phyloP scores from a whole-genome alignment of 2,329 filamentous ascomycete species.

The Talaromyces sp. region DNA sequence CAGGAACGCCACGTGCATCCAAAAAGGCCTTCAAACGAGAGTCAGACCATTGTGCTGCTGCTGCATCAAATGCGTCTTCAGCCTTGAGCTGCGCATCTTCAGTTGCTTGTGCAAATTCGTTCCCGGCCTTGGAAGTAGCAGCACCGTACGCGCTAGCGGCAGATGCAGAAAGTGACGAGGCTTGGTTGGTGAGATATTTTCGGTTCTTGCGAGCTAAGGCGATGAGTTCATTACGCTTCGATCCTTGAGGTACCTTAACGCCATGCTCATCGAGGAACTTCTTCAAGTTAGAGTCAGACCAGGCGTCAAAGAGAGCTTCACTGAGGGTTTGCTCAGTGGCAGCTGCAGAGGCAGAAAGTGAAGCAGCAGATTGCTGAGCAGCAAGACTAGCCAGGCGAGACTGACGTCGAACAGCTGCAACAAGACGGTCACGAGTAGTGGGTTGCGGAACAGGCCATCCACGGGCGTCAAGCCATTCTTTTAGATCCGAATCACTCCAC shows the following conservation, averaged over 20 bases:
- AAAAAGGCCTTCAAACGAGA: constrained; percentile 75
- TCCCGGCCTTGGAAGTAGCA: constrained; percentile 71
- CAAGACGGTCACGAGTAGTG: constrained; percentile 76
- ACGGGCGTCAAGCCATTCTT: constrained; percentile 86
- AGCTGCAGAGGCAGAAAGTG: constrained; percentile 63
- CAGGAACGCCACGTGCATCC: constrained; percentile 71
- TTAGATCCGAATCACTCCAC: constrained; percentile 91
- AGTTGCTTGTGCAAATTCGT: constrained; percentile 73
- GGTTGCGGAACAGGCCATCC: constrained; percentile 85
- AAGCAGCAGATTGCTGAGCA: constrained; percentile 58
- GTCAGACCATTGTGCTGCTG: constrained; percentile 65
- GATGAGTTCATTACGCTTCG: constrained; percentile 82
- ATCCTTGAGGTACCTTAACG: constrained; percentile 86
- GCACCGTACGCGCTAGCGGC: constrained; percentile 58
- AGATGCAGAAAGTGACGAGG: constrained; percentile 47
- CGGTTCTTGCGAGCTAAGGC: constrained; percentile 87
- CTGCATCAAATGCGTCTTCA: constrained; percentile 65
- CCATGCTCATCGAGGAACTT: constrained; percentile 88
- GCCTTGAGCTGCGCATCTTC: constrained; percentile 61
- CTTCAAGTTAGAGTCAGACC: constrained; percentile 88
- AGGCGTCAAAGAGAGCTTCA: constrained; percentile 81
- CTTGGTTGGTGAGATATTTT: constrained; percentile 53
- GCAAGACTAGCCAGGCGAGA: constrained; percentile 73
- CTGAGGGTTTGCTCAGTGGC: constrained; percentile 71
- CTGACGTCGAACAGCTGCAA: constrained; percentile 87